Percentiles rank a stretch among this genome's conserved stretches.
phyloP scores from a whole-genome alignment of 768 basidiomycete genomes.

The Lepiota venenata region DNA sequence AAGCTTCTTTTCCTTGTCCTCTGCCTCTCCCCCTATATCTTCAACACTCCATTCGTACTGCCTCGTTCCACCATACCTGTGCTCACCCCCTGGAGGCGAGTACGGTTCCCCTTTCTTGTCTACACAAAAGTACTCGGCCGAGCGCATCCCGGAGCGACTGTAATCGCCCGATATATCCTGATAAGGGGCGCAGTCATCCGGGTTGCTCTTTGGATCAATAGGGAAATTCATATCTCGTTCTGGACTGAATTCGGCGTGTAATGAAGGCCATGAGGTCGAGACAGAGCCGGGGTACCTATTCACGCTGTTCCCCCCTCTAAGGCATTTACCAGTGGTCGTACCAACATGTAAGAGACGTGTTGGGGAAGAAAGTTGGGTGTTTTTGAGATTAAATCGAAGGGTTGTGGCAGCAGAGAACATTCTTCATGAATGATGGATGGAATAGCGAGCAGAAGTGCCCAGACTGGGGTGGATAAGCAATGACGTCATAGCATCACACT shows the following conservation, averaged over 20 bases:
- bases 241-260: background rate
- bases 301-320: background rate
- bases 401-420: background rate
- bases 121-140: slow-evolving; percentile 1
- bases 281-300: background rate
- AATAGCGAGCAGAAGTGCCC: too few relatives aligned
- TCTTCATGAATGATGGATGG: too few relatives aligned
- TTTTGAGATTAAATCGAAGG: too few relatives aligned
- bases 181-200: background rate
- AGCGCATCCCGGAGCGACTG: slow-evolving; percentile 2
- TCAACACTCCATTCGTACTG: slow-evolving; percentile 1
- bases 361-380: too few relatives aligned
- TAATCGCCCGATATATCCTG: slow-evolving; percentile 1
- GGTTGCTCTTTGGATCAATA: slow-evolving; percentile 6
- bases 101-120: slow-evolving; percentile 7
- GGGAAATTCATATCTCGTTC: background rate
- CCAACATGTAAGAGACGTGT: background rate
- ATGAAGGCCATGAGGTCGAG: background rate
- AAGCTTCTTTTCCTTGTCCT: background rate
- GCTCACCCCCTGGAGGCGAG: slow-evolving; percentile 3
- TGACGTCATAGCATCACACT: too few relatives aligned
- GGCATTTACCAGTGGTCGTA: background rate
- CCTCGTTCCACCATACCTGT: slow-evolving; percentile 7
- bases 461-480: too few relatives aligned
- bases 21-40: background rate